phyloP scores from a whole-genome alignment of 495 filamentous ascomycete genomes.

The Pyrenopolyporus hunteri region DNA sequence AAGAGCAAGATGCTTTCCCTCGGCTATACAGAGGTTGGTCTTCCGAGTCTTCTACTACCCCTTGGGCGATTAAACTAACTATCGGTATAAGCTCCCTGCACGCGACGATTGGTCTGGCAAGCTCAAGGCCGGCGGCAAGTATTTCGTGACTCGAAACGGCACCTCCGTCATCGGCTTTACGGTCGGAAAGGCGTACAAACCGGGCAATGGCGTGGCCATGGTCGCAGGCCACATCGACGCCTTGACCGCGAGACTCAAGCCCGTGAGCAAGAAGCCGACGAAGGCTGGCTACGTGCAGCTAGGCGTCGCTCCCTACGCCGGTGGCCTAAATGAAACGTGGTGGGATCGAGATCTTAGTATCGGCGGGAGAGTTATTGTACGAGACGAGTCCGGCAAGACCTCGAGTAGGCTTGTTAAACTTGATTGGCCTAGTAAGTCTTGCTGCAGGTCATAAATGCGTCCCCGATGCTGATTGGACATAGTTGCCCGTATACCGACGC shows the following conservation, averaged over 20 bases:
- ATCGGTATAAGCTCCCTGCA: conserved; percentile 66
- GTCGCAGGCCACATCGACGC: conserved; percentile 94
- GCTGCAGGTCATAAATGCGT: not conserved
- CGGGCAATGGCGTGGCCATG: conserved; percentile 80
- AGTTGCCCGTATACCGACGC: conserved; percentile 88
- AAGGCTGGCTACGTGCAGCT: conserved; percentile 88
- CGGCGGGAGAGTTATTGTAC: conserved; percentile 85
- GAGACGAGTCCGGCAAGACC: conserved; percentile 78
- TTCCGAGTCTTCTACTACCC: not conserved
- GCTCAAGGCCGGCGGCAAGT: conserved; percentile 81
- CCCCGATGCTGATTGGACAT: conserved; percentile 25
- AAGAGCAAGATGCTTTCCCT: conserved; percentile 69
- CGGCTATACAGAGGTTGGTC: conserved; percentile 69
- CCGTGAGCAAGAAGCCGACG: conserved; percentile 77
- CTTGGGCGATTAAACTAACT: conserved; percentile 14
- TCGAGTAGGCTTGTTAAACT: conserved; percentile 84
- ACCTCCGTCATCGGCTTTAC: conserved; percentile 87
- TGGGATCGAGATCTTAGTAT: conserved; percentile 94
- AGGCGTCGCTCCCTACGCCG: conserved; percentile 91
- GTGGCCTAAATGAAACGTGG: conserved; percentile 84
- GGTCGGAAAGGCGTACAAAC: conserved; percentile 79
- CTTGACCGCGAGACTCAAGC: conserved; percentile 86
- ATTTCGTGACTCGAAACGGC: conserved; percentile 85
- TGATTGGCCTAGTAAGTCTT: conserved; percentile 74
- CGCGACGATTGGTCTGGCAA: conserved; percentile 78